Base-by-base conservation (phyloP, 176 grass and related monocot species). In the Dactylis glomerata region DNA sequence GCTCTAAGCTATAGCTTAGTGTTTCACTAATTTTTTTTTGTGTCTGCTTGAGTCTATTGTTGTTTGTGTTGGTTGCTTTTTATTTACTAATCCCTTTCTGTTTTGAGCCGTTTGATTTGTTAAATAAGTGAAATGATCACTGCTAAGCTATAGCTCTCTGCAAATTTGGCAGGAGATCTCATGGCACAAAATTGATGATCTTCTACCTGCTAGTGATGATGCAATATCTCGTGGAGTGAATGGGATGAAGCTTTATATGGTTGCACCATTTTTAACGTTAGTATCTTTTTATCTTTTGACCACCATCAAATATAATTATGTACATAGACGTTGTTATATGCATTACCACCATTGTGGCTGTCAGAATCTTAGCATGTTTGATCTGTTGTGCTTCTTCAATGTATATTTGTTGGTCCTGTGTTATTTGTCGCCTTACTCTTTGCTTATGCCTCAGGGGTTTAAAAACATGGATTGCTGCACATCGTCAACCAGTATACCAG, bases 181-280 rank as follows among this genome's bases (percentile, higher is more conserved):
- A 33, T 98, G 96, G 96, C 93, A 95, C 32, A 95, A 78, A 73
- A 76, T 98, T 52, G 96, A 98, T 66, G 96, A 98, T 44, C 96
- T 98, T 24, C 89, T 92, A 62, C 96, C 96, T 75, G 91, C 91
- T 92, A 59, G 89, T 61, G 91, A 98, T 83, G 91, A 93, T 41
- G 88, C 86, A 71, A 86, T 93, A 61, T 95, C 96, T 85, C 92
- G 92, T 59, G 91, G 87, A 81, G 62, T 93, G 55, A 98, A 90
- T 89, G 96, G 96, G 50, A 54, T 98, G 67, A 98, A 95, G 83
- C 91, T 98, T 64, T 98, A 98, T 84, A 98, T 98, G 96, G 96
- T 98, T 37, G 91, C 96, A 24, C 96, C 96, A 50, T 98, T 98
- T 79, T 72, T 98, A 74, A 90, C 72, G 96, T 98, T 23, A 93